A percentile compares a stretch with the other conserved stretches of the same genome.
Conservation (phyloP, 371 early-diverging fungal species). For the Nematocida parisii region DNA sequence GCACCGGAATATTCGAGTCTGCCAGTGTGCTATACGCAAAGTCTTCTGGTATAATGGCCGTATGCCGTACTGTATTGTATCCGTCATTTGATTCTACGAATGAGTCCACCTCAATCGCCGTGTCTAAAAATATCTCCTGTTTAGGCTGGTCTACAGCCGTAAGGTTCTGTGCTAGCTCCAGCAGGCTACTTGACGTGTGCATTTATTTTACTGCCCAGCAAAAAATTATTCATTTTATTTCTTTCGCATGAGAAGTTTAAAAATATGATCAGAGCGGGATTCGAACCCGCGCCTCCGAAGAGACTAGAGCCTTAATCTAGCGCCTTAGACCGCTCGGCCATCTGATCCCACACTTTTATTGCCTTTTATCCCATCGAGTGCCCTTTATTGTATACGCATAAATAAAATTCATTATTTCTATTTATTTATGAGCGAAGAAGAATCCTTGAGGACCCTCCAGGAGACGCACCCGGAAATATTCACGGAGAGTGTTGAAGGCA, state of each 20-base stretch:
- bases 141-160: not conserved
- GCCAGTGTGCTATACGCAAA: constrained; percentile 48
- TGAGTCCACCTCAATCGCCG: constrained; percentile 38
- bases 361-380: not conserved
- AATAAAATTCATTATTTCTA: constrained; percentile 9
- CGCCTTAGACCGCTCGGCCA: constrained; percentile 71
- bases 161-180: not conserved
- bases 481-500: constrained; percentile 3
- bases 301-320: constrained; percentile 70
- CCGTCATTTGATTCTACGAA: constrained; percentile 46
- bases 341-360: constrained; percentile 29
- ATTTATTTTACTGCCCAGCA: not conserved
- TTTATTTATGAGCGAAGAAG: constrained; percentile 48
- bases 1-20: constrained; percentile 14
- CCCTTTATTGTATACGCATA: not conserved
- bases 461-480: constrained; percentile 41
- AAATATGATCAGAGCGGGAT: constrained; percentile 69
- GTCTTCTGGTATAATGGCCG: constrained; percentile 65
- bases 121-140: constrained; percentile 12
- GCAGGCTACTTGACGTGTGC: constrained; percentile 21
- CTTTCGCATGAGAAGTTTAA: not conserved
- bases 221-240: not conserved
- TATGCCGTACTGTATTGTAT: constrained; percentile 63
- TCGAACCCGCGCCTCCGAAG: constrained; percentile 70
- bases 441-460: constrained; percentile 13